These are phyloP conservation scores for Stagonosporopsis chrysanthemi DNA, from an alignment of 2,329 filamentous ascomycete genomes.

Conservation along the genomic window DNA sequence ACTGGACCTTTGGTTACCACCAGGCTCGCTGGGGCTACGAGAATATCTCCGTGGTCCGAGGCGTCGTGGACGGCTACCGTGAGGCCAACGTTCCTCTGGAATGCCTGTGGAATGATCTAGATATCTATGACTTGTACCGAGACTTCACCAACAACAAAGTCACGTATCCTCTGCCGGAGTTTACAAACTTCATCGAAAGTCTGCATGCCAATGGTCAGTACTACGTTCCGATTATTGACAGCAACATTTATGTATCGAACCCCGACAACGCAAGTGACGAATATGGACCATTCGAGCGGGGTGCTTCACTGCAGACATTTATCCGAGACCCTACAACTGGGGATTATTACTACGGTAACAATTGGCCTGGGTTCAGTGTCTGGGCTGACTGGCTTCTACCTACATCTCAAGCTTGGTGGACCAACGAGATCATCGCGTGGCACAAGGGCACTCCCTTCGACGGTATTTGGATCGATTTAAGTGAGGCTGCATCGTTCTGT, in stretches of 20 bases:
- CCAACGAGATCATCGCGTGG: conserved; percentile 56
- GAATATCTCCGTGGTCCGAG: conserved; percentile 23
- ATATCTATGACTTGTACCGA: conserved; percentile 55
- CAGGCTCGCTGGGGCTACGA: conserved; percentile 82
- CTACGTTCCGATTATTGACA: conserved; percentile 65
- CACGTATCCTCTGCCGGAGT: conserved; percentile 58
- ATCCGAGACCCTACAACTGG: conserved; percentile 59
- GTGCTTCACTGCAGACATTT: conserved; percentile 55
- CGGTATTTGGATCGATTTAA: conserved; percentile 66
- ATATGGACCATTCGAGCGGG: conserved; percentile 57
- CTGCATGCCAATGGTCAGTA: conserved; percentile 62
- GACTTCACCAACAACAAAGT: conserved; percentile 63
- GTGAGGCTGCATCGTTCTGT: conserved; percentile 67
- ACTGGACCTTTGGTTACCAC: conserved; percentile 77
- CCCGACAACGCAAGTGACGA: conserved; percentile 68
- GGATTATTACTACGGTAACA: conserved; percentile 58
- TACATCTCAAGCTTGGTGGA: conserved; percentile 65
- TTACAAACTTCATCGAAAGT: conserved; percentile 56
- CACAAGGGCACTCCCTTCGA: conserved; percentile 61
- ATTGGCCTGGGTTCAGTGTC: conserved; percentile 65
- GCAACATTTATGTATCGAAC: conserved; percentile 73
- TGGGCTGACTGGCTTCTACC: conserved; percentile 66
- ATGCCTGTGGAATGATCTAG: conserved; percentile 51
- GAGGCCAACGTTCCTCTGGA: conserved; percentile 61
- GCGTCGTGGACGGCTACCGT: conserved; percentile 59